A percentile compares a stretch with the other conserved stretches of the same genome.
These are phyloP conservation scores for Ustanciosporium gigantosporum DNA, from an alignment of 1,284 basidiomycete species.

Conservation along the genomic window DNA sequence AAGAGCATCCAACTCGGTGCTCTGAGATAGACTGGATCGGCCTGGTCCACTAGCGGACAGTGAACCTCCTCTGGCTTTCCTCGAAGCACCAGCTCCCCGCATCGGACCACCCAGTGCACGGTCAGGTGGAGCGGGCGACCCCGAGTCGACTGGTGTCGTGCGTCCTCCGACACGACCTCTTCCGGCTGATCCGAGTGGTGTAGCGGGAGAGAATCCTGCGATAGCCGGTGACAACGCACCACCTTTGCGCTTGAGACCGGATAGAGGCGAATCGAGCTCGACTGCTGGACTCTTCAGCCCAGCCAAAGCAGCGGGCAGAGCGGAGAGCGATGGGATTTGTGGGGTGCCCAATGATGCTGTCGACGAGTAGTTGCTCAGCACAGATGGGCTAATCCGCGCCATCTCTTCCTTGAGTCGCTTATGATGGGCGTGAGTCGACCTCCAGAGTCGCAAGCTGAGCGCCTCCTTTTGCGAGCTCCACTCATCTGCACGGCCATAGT, in stretches of 20 bases:
- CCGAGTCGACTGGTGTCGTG: slow-evolving; percentile 33
- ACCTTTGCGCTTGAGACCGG: slow-evolving; percentile 29
- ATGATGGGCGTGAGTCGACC: slow-evolving; percentile 43
- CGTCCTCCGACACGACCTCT: slow-evolving; percentile 29
- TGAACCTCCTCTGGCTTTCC: slow-evolving; percentile 31
- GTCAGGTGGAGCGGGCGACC: slow-evolving; percentile 33
- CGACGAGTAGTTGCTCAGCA: slow-evolving; percentile 46
- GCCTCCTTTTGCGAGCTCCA: slow-evolving; percentile 51
- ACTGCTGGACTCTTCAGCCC: slow-evolving; percentile 39
- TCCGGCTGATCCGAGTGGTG: slow-evolving; percentile 25
- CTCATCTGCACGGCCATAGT: slow-evolving; percentile 55
- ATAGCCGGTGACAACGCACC: slow-evolving; percentile 17
- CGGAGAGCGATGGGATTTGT: slow-evolving; percentile 24
- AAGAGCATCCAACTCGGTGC: slow-evolving; percentile 18
- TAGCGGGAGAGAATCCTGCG: slow-evolving; percentile 20
- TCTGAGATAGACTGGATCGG: slow-evolving; percentile 26
- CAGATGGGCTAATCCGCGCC: slow-evolving; percentile 42
- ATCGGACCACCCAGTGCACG: slow-evolving; percentile 19
- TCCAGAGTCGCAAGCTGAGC: slow-evolving; percentile 47
- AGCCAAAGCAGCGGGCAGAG: slow-evolving; percentile 24
- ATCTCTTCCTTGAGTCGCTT: slow-evolving; percentile 47
- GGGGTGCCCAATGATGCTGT: slow-evolving; percentile 31
- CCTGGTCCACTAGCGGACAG: slow-evolving; percentile 21
- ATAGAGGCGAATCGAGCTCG: slow-evolving; percentile 29
- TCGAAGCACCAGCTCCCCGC: slow-evolving; percentile 18